Base-by-base conservation (phyloP, 306 rosid species). In the Quillaja saponaria region DNA sequence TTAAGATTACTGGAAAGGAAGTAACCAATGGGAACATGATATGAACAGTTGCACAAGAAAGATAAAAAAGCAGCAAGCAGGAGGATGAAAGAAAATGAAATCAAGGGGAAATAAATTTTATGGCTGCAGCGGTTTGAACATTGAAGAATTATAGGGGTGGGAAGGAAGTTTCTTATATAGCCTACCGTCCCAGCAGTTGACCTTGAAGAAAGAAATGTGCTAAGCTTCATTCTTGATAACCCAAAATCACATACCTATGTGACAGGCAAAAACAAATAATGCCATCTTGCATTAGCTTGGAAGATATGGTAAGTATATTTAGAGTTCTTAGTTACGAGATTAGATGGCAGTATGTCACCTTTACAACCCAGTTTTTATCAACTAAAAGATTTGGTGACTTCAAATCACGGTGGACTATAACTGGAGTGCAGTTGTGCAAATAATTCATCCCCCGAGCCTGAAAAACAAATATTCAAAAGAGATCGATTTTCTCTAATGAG, bases 401-500 rank as follows among this genome's bases (percentile, higher is more conserved):
- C 91, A 91, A 78, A 75, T 91, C 97, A 56, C 95, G 96, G 63
- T 91, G 97, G 39, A 91, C 97, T 61, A 91, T 72, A 45, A 81
- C 77, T 3, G 97, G 97, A 39, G 78, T 66, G 80, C 91, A 81
- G 65, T 65, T 91, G 76, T 87, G 97, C 87, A 91, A 80, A 72
- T 91, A 91, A 71, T 87, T 91, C 97, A 91, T 91, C 76, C 97
- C 96, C 63, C 96, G 82, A 54, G 97, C 96, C 97, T 91, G 84
- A 71, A 69, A 31, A 41, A 45, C 35, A 49, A 42, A 69, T 20
- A 72, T 55, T 69, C 67, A 67, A 60, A 71, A 68, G 54, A 53
- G 19, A 63, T 13, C 46, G 34, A 25, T 55, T 55, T 64, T 55
- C 34, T 53, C 46, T 45, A 15, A 55, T 25, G 37, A 66, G 66